Conservation (phyloP, 1,284 basidiomycete genomes). For the Cystobasidiaceae sp. region DNA sequence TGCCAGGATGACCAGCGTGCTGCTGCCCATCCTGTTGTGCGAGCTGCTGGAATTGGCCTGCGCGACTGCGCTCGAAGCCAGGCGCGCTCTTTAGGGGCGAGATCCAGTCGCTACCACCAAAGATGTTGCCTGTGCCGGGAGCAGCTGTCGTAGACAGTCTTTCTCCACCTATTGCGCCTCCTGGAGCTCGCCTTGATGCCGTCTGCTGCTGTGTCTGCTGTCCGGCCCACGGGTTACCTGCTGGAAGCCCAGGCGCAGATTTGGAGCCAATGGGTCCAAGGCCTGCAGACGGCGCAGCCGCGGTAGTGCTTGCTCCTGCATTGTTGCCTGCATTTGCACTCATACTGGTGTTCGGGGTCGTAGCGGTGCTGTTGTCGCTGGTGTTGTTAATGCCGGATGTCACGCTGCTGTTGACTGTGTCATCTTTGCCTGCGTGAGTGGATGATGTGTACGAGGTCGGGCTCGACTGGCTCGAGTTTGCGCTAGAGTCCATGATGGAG, state of each 20-base stretch:
- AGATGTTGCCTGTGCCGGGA: too few relatives aligned
- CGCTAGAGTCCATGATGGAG: slow-evolving; percentile 10
- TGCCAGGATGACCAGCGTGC: slow-evolving; percentile 1
- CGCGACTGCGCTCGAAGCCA: slow-evolving; percentile 6
- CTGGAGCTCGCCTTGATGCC: neutral
- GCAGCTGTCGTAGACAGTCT: too few relatives aligned
- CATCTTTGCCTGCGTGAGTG: slow-evolving; percentile 4
- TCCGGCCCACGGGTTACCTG: slow-evolving; percentile 2
- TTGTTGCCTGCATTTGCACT: neutral
- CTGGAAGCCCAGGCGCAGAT: slow-evolving; percentile 2
- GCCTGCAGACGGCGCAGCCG: neutral
- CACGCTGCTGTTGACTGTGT: slow-evolving; percentile 10
- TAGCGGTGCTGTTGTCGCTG: too few relatives aligned
- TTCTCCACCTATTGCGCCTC: too few relatives aligned
- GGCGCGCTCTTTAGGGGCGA: slow-evolving; percentile 16
- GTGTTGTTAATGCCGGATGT: too few relatives aligned
- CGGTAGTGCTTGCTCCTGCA: neutral
- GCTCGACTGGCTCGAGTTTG: neutral
- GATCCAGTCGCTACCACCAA: slow-evolving; percentile 27
- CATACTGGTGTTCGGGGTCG: neutral
- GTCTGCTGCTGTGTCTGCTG: neutral
- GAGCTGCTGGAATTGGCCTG: slow-evolving; percentile 16
- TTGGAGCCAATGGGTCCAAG: slow-evolving; percentile 15
- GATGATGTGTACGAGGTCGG: slow-evolving; percentile 12
- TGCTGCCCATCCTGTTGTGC: too few relatives aligned